These are phyloP conservation scores for Taiozyma sp. DNA, from an alignment of 1,139 yeast species.

Conservation along the genomic window DNA sequence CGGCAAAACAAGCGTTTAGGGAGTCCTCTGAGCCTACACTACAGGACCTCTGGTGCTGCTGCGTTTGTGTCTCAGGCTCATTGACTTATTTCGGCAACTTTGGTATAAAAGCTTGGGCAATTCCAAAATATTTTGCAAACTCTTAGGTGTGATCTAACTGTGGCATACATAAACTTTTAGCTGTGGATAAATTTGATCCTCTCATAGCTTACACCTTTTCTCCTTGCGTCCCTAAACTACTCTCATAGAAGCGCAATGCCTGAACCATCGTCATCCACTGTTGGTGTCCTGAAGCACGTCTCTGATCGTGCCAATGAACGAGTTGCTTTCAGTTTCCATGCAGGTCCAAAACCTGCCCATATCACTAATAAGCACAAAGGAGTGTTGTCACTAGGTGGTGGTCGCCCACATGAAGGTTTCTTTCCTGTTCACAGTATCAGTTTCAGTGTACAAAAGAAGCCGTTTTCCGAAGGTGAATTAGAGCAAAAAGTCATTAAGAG, in stretches of 20 bases:
- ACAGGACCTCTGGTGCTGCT: no score
- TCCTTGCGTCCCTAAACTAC: no score
- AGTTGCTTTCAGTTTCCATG: slow-evolving; percentile 13
- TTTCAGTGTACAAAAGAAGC: slow-evolving; percentile 38
- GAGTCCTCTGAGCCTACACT: no score
- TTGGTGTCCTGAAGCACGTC: slow-evolving; percentile 9
- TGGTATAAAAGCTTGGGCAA: background rate
- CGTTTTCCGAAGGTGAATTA: slow-evolving; percentile 19
- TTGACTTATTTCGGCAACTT: background rate
- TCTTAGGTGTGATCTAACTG: background rate
- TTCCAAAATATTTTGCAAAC: background rate
- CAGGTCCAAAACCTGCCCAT: slow-evolving; percentile 34
- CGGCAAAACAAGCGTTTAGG: background rate
- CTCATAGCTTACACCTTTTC: no score
- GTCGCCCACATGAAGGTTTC: slow-evolving; percentile 55
- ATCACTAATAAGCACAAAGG: slow-evolving; percentile 33
- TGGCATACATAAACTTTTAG: background rate
- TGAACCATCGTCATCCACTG: slow-evolving; percentile 1
- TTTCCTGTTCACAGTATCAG: slow-evolving; percentile 50
- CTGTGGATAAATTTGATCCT: no score
- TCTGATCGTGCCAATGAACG: slow-evolving; percentile 16
- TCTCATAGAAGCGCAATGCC: background rate
- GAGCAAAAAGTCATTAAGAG: slow-evolving; percentile 7
- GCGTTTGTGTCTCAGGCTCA: background rate
- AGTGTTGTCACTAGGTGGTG: slow-evolving; percentile 40